A percentile compares a stretch with the other conserved stretches of the same genome.
Evolutionary conservation across 305 asterid genomes (phyloP).

Genomic region (Fraxinus sp.): DNA sequence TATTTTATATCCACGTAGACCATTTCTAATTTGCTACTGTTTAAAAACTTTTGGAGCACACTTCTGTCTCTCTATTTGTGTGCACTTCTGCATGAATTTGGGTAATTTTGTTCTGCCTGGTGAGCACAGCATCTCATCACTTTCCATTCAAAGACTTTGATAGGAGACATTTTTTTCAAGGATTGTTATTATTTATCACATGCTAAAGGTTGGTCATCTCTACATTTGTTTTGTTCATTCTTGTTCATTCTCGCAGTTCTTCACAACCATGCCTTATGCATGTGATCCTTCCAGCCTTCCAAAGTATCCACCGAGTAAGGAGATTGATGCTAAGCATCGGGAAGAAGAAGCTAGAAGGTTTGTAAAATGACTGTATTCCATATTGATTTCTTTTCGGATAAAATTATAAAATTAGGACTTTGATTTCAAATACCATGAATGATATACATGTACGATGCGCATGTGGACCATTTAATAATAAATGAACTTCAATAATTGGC

Average conservation of each 20-base stretch:
- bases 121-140: neutral
- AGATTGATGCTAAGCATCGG: slow-evolving; percentile 91
- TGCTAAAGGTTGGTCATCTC: neutral
- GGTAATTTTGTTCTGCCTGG: neutral
- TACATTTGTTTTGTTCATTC: neutral
- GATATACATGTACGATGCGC: neutral
- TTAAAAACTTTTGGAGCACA: neutral
- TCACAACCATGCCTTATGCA: slow-evolving; percentile 77
- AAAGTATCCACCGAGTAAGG: slow-evolving; percentile 90
- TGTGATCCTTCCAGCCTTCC: slow-evolving; percentile 89
- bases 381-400: neutral
- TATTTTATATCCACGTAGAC: neutral
- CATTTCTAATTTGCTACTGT: neutral
- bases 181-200: neutral
- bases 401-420: neutral
- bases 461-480: neutral
- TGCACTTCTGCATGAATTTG: neutral
- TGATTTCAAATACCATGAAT: neutral
- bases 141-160: neutral
- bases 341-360: slow-evolving; percentile 96
- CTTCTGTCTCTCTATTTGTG: neutral
- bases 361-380: slow-evolving; percentile 5
- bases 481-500: neutral
- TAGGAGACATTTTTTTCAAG: neutral
- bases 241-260: slow-evolving; percentile 50